These are phyloP conservation scores for Climacium dendroides DNA, from an alignment of 225 moss, liverwort and hornwort genomes.

Conservation along the genomic window DNA sequence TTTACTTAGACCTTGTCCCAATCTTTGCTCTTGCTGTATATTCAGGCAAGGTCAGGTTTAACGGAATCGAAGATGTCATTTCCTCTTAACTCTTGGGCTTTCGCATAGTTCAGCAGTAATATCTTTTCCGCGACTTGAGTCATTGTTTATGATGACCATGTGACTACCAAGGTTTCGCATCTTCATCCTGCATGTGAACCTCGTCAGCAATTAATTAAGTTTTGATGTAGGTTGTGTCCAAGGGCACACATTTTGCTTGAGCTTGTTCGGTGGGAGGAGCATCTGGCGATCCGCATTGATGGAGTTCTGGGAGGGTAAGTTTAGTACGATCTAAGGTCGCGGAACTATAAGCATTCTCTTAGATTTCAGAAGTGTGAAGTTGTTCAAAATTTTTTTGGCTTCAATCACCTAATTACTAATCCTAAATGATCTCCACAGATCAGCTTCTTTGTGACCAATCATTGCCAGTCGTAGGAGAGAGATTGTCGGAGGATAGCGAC, in stretches of 20 bases:
- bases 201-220: not conserved
- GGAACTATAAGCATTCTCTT: not conserved
- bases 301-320: not conserved
- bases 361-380: not conserved
- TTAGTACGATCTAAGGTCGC: not conserved
- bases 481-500: slow-evolving; percentile 11
- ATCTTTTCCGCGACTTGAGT: not conserved
- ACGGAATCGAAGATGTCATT: not conserved
- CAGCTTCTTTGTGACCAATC: not conserved
- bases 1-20: not conserved
- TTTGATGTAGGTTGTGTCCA: not conserved
- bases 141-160: not conserved
- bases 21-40: not conserved
- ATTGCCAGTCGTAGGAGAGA: not conserved
- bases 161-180: not conserved
- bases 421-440: not conserved
- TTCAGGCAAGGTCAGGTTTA: not conserved
- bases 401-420: not conserved
- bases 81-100: not conserved
- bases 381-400: not conserved
- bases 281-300: not conserved
- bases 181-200: not conserved
- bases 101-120: not conserved
- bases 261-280: not conserved
- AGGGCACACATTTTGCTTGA: not conserved